Evolutionary conservation across 495 filamentous ascomycete species (phyloP), one percentile per base, ranked within the genome.

Genomic region (Xylaria sp.): DNA sequence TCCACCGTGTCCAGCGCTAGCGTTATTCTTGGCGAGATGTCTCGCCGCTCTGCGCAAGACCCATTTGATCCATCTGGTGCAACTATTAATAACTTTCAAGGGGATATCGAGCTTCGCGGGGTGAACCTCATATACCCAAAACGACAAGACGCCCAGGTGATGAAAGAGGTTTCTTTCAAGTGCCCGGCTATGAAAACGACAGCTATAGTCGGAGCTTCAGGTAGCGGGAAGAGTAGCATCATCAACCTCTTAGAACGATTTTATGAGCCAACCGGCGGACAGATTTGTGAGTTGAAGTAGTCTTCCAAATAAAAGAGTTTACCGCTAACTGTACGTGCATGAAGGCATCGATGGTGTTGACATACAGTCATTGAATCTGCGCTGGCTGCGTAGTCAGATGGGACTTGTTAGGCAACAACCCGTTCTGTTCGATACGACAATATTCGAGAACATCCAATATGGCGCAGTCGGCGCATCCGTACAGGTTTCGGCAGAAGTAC

Each of bases 201-300:
- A 48, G 92, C 93, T 6, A 80, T 96, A 67, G 91, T 93, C 40
- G 89, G 93, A 14, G 85, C 92, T 19, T 90, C 90, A 31, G 88
- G 88, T 12, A 90, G 89, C 59, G 89, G 93, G 40, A 97, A 97
- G 78, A 91, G 88, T 72, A 95, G 92, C 0, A 89, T 94, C 14
- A 88, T 96, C 37, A 91, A 91, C 5, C 84, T 97, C 6, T 85
- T 96, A 37, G 92, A 95, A 76, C 87, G 93, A 9, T 96, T 93
- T 80, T 97, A 97, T 74, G 85, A 91, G 55, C 92, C 95, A 11
- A 88, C 43, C 1, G 72, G 67, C 24, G 81, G 81, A 2, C 82
- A 65, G 85, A 87, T 61, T 8, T 61, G 58, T 61, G n/a, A 41
- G 58, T 41, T 26, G 3, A 8, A 29, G 3, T 1, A 55, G 24